These are phyloP conservation scores for Amanita thiersii DNA, from an alignment of 768 basidiomycete species.

Conservation along the genomic window DNA sequence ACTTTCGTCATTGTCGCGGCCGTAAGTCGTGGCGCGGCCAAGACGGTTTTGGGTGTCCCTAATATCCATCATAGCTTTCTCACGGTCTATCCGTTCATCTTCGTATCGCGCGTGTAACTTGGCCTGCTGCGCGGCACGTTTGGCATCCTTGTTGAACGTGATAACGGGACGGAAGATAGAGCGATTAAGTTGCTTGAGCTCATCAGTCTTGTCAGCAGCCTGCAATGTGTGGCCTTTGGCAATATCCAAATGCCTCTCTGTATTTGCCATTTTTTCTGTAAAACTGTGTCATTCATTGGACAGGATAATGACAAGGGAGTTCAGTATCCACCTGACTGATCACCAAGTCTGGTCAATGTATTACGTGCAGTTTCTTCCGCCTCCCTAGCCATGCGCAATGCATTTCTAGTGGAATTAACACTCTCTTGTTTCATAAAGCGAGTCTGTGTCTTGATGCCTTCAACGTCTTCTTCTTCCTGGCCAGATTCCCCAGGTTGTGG, in stretches of 20 bases:
- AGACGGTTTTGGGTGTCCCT: slow-evolving; percentile 83
- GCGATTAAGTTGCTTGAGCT: slow-evolving; percentile 89
- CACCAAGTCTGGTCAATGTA: slow-evolving; percentile 76
- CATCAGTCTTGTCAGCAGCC: slow-evolving; percentile 90
- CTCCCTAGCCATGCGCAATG: slow-evolving; percentile 87
- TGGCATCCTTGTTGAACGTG: slow-evolving; percentile 87
- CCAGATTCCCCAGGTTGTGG: slow-evolving; percentile 45
- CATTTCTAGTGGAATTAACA: slow-evolving; percentile 84
- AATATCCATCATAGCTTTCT: slow-evolving; percentile 80
- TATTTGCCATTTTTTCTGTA: slow-evolving; percentile 82
- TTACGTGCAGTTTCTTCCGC: slow-evolving; percentile 92
- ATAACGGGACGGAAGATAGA: slow-evolving; percentile 93
- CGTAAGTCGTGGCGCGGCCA: slow-evolving; percentile 64
- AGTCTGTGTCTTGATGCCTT: slow-evolving; percentile 92
- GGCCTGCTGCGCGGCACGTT: slow-evolving; percentile 80
- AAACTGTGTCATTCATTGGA: background rate
- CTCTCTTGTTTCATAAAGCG: slow-evolving; percentile 87
- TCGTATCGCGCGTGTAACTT: slow-evolving; percentile 82
- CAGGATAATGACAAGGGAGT: background rate
- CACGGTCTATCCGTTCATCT: slow-evolving; percentile 76
- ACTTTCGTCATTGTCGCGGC: slow-evolving; percentile 38
- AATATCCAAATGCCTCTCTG: slow-evolving; percentile 90
- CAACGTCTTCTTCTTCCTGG: slow-evolving; percentile 78
- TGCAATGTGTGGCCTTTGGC: slow-evolving; percentile 80
- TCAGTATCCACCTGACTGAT: slow-evolving; percentile 75